Evolutionary conservation across 306 rosid species (phyloP).

Genomic region (Vigna unguiculata): DNA sequence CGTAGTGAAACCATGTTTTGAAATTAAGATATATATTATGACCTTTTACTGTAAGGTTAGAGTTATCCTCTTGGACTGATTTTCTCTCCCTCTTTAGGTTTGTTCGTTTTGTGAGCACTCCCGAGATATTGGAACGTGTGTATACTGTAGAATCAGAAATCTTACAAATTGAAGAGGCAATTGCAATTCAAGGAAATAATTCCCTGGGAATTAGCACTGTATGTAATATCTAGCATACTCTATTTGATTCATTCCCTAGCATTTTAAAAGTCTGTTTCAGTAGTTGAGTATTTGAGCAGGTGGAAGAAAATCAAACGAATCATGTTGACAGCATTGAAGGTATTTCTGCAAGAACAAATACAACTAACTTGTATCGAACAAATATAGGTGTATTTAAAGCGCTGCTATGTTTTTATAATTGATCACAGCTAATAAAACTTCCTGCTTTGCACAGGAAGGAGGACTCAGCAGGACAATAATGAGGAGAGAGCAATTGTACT

Average conservation of each 20-base stretch:
- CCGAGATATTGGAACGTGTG: slow-evolving; percentile 94
- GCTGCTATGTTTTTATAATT: slow-evolving; percentile 33
- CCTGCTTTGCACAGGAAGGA: slow-evolving; percentile 61
- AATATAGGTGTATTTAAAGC: slow-evolving; percentile 6
- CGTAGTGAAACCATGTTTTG: slow-evolving; percentile 24
- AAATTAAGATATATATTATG: not conserved
- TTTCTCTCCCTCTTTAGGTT: slow-evolving; percentile 61
- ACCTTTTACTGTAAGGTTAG: slow-evolving; percentile 12
- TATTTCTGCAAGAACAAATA: slow-evolving; percentile 43
- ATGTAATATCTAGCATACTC: slow-evolving; percentile 47
- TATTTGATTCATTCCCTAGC: slow-evolving; percentile 13
- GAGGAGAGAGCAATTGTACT: slow-evolving; percentile 95
- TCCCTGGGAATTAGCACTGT: slow-evolving; percentile 66
- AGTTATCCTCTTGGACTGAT: slow-evolving; percentile 36
- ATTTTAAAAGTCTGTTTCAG: slow-evolving; percentile 35
- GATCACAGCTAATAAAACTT: slow-evolving; percentile 45
- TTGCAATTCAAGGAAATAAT: slow-evolving; percentile 84
- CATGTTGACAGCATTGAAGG: slow-evolving; percentile 72
- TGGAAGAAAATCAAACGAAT: slow-evolving; percentile 72
- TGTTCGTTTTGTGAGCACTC: slow-evolving; percentile 97
- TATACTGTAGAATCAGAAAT: slow-evolving; percentile 87
- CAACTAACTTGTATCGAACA: slow-evolving; percentile 33
- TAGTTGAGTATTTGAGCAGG: slow-evolving; percentile 60
- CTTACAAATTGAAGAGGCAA: slow-evolving; percentile 94
- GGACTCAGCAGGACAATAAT: slow-evolving; percentile 60